Base-by-base conservation (phyloP, 1,284 basidiomycete genomes). In the Cryptococcus sp. region DNA sequence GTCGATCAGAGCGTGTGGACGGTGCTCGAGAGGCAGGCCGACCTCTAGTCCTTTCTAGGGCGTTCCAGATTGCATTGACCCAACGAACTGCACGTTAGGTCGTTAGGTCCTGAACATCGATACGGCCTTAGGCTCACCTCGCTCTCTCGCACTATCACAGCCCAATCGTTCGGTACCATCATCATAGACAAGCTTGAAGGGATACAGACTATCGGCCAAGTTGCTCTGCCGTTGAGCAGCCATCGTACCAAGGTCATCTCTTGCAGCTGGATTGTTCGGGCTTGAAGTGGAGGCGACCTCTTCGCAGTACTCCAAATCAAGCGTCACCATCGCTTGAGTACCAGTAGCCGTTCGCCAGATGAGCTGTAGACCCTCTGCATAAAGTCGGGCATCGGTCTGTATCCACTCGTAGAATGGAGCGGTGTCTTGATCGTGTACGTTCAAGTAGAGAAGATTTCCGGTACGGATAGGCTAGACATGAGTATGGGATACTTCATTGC, bases 81-180 rank as follows among this genome's bases (percentile, higher is more conserved):
- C 91, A 92, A 70, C 85, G 82, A 45, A 89, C 86, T 70, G 49
- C 7, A 22, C 3, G 21, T 53, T n/a, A 13, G 31, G 10, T n/a
- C n/a, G n/a, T n/a, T n/a, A n/a, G n/a, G n/a, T 19, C 31, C 40
- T 21, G 46, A 40, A 21, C 11, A n/a, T n/a, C n/a, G n/a, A 22
- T 5, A 23, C 19, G n/a, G n/a, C n/a, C n/a, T n/a, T n/a, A n/a
- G n/a, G 48, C 63, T 56, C 22, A 72, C 69, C 66, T 56, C 90
- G 79, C 64, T 91, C 87, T 52, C 85, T 72, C 4, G 89, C 81
- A 55, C 86, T 90, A 64, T 91, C 89, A 19, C 87, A 85, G 1
- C 84, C 90, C 11, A 93, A 69, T 11, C 89, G 76, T 69, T 93
- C 91, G 1, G 88, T 83, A 2, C 90, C 90, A 69, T 93, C 91